phyloP scores from a whole-genome alignment of 1,139 yeast species.

The Groenewaldozyma sp. region DNA sequence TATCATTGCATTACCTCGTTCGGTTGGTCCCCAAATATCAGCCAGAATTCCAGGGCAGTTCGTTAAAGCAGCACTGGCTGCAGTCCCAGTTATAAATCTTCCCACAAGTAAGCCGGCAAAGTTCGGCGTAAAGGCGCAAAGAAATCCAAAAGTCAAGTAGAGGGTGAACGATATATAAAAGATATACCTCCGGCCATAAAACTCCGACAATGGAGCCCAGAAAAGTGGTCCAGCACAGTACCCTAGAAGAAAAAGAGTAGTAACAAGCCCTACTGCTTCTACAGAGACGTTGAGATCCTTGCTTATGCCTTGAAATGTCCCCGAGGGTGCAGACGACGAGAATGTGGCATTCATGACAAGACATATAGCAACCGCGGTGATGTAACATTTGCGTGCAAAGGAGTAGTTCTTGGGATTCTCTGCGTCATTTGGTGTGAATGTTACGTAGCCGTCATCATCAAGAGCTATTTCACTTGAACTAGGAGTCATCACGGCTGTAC shows the following conservation, averaged over 20 bases:
- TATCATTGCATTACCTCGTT: constrained; percentile 67
- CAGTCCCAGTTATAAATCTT: constrained; percentile 64
- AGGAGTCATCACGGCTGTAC: too few species aligned
- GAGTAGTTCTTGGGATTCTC: constrained; percentile 33
- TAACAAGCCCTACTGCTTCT: too few species aligned
- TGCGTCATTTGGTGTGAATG: constrained; percentile 17
- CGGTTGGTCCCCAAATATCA: constrained; percentile 51
- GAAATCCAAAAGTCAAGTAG: constrained; percentile 32
- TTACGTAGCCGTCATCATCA: too few species aligned
- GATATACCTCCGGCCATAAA: constrained; percentile 64
- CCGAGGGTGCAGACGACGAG: too few species aligned
- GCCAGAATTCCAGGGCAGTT: constrained; percentile 75
- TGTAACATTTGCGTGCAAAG: constrained; percentile 25
- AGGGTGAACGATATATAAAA: constrained; percentile 53
- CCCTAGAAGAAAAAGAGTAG: constrained; percentile 64
- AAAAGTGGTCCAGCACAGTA: constrained; percentile 69
- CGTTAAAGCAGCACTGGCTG: constrained; percentile 63
- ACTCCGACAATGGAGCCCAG: constrained; percentile 74
- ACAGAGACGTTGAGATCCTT: too few species aligned
- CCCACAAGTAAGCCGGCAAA: constrained; percentile 55
- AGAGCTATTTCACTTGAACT: too few species aligned
- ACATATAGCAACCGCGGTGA: too few species aligned
- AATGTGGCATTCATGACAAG: too few species aligned
- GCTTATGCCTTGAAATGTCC: too few species aligned
- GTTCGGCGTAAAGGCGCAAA: constrained; percentile 31